Evolutionary conservation across 495 filamentous ascomycete genomes (phyloP).

Genomic region (Aspergillus coremiiformis): DNA sequence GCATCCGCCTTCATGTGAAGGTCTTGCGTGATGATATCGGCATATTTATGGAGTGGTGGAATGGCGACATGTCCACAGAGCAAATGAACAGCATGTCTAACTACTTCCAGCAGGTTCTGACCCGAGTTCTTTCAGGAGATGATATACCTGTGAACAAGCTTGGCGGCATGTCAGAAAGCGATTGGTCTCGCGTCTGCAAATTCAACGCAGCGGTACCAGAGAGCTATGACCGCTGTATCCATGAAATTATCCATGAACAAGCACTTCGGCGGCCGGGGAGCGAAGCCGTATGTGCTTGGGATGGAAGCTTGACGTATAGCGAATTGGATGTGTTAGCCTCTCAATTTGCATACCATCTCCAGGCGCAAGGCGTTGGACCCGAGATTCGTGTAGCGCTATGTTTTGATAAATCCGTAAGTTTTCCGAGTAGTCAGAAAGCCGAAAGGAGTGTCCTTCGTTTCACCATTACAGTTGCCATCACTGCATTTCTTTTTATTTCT

Average conservation of each 20-base stretch:
- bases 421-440: not conserved
- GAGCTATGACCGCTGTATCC: constrained; percentile 41
- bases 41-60: constrained; percentile 42
- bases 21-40: constrained; percentile 32
- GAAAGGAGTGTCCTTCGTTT: not conserved
- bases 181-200: constrained; percentile 35
- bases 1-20: constrained; percentile 42
- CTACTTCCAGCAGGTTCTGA: constrained; percentile 32
- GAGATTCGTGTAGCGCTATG: constrained; percentile 46
- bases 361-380: constrained; percentile 40
- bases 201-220: constrained; percentile 29
- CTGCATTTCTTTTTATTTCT: too few species aligned
- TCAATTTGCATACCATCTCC: constrained; percentile 39
- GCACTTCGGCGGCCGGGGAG: constrained; percentile 29
- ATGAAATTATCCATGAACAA: constrained; percentile 44
- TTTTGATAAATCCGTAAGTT: constrained; percentile 51
- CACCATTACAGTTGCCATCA: too few species aligned
- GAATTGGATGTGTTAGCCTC: constrained; percentile 44
- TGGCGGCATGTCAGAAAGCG: constrained; percentile 31
- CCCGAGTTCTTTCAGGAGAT: constrained; percentile 20
- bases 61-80: constrained; percentile 35
- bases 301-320: constrained; percentile 50
- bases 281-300: constrained; percentile 49
- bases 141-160: constrained; percentile 26
- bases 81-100: constrained; percentile 39